Percentiles rank a stretch among this genome's conserved stretches.
Conservation (phyloP, 2,329 filamentous ascomycete species). For the Chaetomiaceae sp. region DNA sequence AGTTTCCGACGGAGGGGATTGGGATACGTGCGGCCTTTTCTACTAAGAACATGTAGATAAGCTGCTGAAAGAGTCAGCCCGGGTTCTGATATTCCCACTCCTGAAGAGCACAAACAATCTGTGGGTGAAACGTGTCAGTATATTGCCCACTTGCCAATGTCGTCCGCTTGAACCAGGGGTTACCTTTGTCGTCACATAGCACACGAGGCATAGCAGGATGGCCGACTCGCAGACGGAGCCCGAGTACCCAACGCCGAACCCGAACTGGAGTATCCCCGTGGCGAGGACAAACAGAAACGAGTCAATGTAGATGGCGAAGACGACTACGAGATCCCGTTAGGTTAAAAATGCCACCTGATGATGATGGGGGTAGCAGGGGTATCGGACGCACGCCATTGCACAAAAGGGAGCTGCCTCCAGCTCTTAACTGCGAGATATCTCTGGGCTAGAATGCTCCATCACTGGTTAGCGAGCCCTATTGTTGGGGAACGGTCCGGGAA, state of each 20-base stretch:
- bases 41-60: conserved; percentile 62
- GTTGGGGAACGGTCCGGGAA: too few relatives aligned
- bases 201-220: conserved; percentile 57
- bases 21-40: conserved; percentile 52
- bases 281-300: conserved; percentile 57
- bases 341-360: not conserved
- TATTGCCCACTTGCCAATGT: not conserved
- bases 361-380: not conserved
- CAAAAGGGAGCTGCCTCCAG: conserved; percentile 23
- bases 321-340: conserved; percentile 40
- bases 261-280: conserved; percentile 53
- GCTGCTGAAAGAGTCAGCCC: conserved; percentile 30
- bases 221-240: conserved; percentile 50
- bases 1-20: not conserved
- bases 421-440: conserved; percentile 22
- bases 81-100: too few relatives aligned
- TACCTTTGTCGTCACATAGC: conserved; percentile 61
- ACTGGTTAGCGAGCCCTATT: not conserved
- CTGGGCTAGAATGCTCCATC: conserved; percentile 16
- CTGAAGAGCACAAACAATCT: conserved; percentile 32
- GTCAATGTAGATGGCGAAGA: conserved; percentile 56
- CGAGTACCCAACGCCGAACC: conserved; percentile 52
- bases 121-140: conserved; percentile 8
- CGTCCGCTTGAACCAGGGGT: not conserved
- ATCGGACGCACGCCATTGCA: conserved; percentile 25